Conservation (phyloP, 1,284 basidiomycete genomes). For the Cutaneotrichosporon sp. region DNA sequence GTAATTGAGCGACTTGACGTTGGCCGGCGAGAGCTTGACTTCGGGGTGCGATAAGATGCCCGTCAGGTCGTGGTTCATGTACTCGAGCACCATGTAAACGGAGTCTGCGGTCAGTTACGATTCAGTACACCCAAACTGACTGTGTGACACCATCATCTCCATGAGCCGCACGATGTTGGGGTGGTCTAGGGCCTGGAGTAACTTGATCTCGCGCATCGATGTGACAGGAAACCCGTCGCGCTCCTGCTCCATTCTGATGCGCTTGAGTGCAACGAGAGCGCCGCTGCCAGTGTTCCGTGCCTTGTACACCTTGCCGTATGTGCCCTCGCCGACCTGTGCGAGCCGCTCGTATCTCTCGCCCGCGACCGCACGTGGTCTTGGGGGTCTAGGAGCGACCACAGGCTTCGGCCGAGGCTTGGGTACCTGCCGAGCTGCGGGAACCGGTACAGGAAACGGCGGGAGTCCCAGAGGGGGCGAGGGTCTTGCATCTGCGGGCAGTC, state of each 20-base stretch:
- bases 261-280: slow-evolving; percentile 83
- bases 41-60: slow-evolving; percentile 89
- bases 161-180: slow-evolving; percentile 83
- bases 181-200: slow-evolving; percentile 87
- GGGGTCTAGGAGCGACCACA: not conserved
- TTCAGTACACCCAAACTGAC: slow-evolving; percentile 56
- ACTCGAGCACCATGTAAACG: slow-evolving; percentile 99
- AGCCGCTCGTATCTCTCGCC: slow-evolving; percentile 76
- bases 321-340: slow-evolving; percentile 95
- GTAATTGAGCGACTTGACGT: slow-evolving; percentile 89
- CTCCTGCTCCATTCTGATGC: slow-evolving; percentile 97
- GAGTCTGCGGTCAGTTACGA: slow-evolving; percentile 61
- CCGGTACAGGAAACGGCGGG: not conserved
- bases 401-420: not conserved
- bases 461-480: not conserved
- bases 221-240: slow-evolving; percentile 98
- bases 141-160: slow-evolving; percentile 98
- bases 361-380: not conserved
- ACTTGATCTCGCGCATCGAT: slow-evolving; percentile 97
- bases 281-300: slow-evolving; percentile 77
- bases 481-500: not conserved
- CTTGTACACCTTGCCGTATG: slow-evolving; percentile 99
- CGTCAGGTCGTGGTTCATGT: slow-evolving; percentile 98
- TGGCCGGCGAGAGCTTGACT: slow-evolving; percentile 76
- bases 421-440: not conserved